A percentile compares a stretch with the other conserved stretches of the same genome.
Evolutionary conservation across 202 grass and related monocot genomes (phyloP).

Genomic region (Miscanthus sacchariflorus): DNA sequence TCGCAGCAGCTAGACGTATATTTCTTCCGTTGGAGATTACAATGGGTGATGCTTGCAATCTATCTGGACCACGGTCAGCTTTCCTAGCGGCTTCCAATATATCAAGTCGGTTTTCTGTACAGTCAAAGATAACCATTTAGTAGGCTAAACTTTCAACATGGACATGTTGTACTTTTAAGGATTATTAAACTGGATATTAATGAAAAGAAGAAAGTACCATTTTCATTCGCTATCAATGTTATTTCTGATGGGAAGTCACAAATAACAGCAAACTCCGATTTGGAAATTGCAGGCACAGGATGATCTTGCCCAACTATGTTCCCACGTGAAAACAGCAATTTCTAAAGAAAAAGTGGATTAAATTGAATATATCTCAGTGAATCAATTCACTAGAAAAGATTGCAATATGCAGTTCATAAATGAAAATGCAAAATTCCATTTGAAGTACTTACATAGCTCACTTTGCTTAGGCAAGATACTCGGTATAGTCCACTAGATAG

Average conservation of each 20-base stretch:
- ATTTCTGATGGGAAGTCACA: constrained; percentile 88
- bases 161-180: constrained; percentile 15
- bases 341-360: constrained; percentile 54
- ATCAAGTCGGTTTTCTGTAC: constrained; percentile 73
- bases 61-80: constrained; percentile 70
- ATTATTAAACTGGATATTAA: constrained; percentile 38
- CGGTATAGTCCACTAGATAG: constrained; percentile 65
- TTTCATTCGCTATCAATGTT: constrained; percentile 95
- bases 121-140: constrained; percentile 32
- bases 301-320: constrained; percentile 92
- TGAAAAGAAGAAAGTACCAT: constrained; percentile 69
- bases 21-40: constrained; percentile 84
- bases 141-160: constrained; percentile 21
- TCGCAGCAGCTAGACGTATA: constrained; percentile 78
- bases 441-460: constrained; percentile 79
- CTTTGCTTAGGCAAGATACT: constrained; percentile 77
- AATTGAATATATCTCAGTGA: constrained; percentile 43
- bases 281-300: constrained; percentile 66
- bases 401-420: constrained; percentile 26
- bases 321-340: constrained; percentile 91
- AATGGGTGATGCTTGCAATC: constrained; percentile 80
- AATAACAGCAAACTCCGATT: constrained; percentile 71
- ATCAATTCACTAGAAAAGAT: constrained; percentile 25
- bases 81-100: constrained; percentile 73
- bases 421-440: constrained; percentile 41